Base-by-base conservation (phyloP, 148 eudicot genomes). In the Mesembryanthemum crystallinum region DNA sequence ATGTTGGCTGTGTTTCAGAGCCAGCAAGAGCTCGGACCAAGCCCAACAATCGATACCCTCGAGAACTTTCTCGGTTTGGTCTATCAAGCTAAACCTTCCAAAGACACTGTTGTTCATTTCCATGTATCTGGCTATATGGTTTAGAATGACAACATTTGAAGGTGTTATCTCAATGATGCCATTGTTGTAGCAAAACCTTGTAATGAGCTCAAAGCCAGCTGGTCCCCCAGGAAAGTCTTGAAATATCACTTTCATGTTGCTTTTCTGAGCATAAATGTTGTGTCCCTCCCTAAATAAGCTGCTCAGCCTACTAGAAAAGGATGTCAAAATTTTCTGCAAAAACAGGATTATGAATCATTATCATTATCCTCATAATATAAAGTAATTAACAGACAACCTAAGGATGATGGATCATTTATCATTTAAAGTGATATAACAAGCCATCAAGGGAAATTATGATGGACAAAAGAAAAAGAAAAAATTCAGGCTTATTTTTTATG, bases 191-290 rank as follows among this genome's bases (percentile, higher is more conserved):
- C 87, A 86, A 68, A 82, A 88, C 74, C 82, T 80, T 30, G 82
- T 14, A 13, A 88, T 70, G 45, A 86, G 81, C 79, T 88, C 88
- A 72, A 90, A 90, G 0, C 81, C 83, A 59, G 73, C 54, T 18
- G 84, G 76, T 14, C 91, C 94, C 17, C 90, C 85, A 8, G 94
- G 92, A 67, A 90, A 90, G 47, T 82, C 89, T 25, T 84, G 80
- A 51, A 86, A 84, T 73, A 80, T 79, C 24, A 88, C 71, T 73
- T 78, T 83, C 68, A 74, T 68, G 15, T 59, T 73, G 21, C 45
- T 51, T 1, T 39, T 45, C 14, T 2, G 7, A 45, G 5, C 28
- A 20, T 9, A 35, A 55, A 15, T 64, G 47, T 52, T 21, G 66
- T 77, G 24, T 61, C 24, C 76, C 33, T 81, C 71, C 3, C 62